Evolutionary conservation across 805 yeast species (phyloP).

Genomic region (Sugiyamaella chiloensis): DNA sequence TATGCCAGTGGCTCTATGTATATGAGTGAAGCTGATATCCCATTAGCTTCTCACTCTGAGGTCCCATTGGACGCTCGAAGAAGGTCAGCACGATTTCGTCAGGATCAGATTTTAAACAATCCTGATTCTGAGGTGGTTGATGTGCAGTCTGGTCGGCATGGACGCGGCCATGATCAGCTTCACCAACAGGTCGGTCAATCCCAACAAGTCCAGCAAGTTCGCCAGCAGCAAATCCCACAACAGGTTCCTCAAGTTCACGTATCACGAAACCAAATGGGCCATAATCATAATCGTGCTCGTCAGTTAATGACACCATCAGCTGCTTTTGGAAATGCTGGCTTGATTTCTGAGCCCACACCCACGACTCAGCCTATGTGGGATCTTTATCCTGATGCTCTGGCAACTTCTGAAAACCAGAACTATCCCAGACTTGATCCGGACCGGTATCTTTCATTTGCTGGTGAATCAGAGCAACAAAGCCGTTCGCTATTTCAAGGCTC

Average conservation of each 20-base stretch:
- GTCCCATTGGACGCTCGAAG: not conserved
- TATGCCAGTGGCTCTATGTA: not conserved
- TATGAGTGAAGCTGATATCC: slow-evolving; percentile 2
- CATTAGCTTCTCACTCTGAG: not conserved
- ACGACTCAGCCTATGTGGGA: slow-evolving; percentile 4
- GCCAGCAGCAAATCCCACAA: too few relatives aligned
- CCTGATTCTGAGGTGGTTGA: too few relatives aligned
- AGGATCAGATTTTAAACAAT: not conserved
- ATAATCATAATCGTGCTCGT: too few relatives aligned
- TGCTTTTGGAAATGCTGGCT: slow-evolving; percentile 2
- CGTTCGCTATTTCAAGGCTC: slow-evolving; percentile 13
- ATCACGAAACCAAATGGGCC: too few relatives aligned
- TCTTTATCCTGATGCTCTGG: not conserved
- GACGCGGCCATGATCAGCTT: too few relatives aligned
- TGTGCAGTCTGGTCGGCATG: too few relatives aligned
- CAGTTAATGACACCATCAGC: not conserved
- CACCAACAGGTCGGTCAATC: too few relatives aligned
- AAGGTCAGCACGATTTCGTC: slow-evolving; percentile 1
- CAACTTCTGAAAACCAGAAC: not conserved
- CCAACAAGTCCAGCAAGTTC: too few relatives aligned
- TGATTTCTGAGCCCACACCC: not conserved
- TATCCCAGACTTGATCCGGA: not conserved
- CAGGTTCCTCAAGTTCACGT: too few relatives aligned
- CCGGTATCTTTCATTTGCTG: slow-evolving; percentile 17
- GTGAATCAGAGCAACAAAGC: slow-evolving; percentile 19